Conservation (phyloP, 208 protist genomes). For the Acanthamoeba polyphaga region DNA sequence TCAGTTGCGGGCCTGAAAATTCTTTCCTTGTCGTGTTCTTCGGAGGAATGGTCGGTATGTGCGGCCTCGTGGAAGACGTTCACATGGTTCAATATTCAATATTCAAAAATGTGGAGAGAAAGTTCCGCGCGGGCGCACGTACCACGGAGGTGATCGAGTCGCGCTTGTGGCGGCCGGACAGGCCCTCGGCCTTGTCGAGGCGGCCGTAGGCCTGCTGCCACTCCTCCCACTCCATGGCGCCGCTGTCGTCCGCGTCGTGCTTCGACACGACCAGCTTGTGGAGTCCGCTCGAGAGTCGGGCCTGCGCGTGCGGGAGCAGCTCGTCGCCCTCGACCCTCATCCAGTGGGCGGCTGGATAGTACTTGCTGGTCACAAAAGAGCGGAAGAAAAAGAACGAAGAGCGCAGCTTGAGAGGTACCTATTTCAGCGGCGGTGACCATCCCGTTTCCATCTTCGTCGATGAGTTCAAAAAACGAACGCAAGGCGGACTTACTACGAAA, state of each 20-base stretch:
- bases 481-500: slow-evolving; percentile 62
- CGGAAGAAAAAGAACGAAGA: not conserved
- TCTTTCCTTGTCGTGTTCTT: not conserved
- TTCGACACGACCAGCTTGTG: slow-evolving; percentile 57
- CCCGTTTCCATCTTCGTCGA: slow-evolving; percentile 19
- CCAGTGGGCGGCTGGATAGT: slow-evolving; percentile 31
- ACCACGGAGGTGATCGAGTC: slow-evolving; percentile 36
- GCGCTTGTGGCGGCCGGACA: not conserved
- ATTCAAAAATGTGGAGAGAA: not conserved
- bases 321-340: slow-evolving; percentile 51
- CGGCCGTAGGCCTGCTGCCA: slow-evolving; percentile 58
- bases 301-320: slow-evolving; percentile 20
- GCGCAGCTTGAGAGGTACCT: not conserved
- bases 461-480: slow-evolving; percentile 62
- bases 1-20: not conserved
- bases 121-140: not conserved
- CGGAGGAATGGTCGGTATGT: not conserved
- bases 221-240: slow-evolving; percentile 59
- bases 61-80: not conserved
- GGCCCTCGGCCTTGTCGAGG: slow-evolving; percentile 3
- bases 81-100: not conserved
- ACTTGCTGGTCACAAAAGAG: not conserved
- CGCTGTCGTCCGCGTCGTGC: slow-evolving; percentile 44
- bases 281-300: slow-evolving; percentile 1
- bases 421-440: slow-evolving; percentile 28